Evolutionary conservation across 1,284 basidiomycete species (phyloP).

Genomic region (Leccinum subfulvum): DNA sequence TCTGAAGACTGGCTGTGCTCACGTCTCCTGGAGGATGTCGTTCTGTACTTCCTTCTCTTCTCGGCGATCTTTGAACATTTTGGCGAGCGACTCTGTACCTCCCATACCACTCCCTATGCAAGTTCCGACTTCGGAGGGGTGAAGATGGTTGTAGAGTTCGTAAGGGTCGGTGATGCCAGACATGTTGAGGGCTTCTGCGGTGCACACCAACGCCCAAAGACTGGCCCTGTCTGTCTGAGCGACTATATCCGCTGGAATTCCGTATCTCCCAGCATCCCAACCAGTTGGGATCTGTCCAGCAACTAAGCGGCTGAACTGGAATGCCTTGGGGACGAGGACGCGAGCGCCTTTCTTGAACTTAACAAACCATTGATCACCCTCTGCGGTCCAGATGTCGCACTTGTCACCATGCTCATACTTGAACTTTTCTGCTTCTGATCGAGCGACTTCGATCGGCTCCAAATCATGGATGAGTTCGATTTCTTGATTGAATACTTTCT

Average conservation of each 20-base stretch:
- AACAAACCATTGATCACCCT: slow-evolving; percentile 92
- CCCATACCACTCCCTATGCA: slow-evolving; percentile 97
- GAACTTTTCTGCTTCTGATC: slow-evolving; percentile 92
- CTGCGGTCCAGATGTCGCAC: slow-evolving; percentile 90
- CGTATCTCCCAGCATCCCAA: slow-evolving; percentile 94
- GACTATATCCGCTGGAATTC: slow-evolving; percentile 97
- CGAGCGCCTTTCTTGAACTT: slow-evolving; percentile 99
- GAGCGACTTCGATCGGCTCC: slow-evolving; percentile 91
- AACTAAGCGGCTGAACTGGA: slow-evolving; percentile 92
- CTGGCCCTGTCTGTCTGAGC: slow-evolving; percentile 93
- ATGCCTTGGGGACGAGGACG: slow-evolving; percentile 91
- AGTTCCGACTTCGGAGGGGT: slow-evolving; percentile 94
- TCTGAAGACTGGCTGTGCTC: slow-evolving; percentile 29
- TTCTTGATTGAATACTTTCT: slow-evolving; percentile 97
- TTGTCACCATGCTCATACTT: slow-evolving; percentile 96
- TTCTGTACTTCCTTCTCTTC: slow-evolving; percentile 98
- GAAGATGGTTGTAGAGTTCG: slow-evolving; percentile 94
- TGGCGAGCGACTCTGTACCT: slow-evolving; percentile 82
- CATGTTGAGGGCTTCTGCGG: slow-evolving; percentile 93
- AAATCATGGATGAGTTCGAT: slow-evolving; percentile 96
- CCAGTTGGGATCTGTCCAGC: slow-evolving; percentile 97
- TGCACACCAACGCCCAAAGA: slow-evolving; percentile 94
- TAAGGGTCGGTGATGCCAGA: slow-evolving; percentile 98
- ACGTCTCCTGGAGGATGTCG: slow-evolving; percentile 98
- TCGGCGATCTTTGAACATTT: slow-evolving; percentile 98